Evolutionary conservation across 2,329 filamentous ascomycete genomes (phyloP).

Genomic region (Ophioceras dolichostomum): DNA sequence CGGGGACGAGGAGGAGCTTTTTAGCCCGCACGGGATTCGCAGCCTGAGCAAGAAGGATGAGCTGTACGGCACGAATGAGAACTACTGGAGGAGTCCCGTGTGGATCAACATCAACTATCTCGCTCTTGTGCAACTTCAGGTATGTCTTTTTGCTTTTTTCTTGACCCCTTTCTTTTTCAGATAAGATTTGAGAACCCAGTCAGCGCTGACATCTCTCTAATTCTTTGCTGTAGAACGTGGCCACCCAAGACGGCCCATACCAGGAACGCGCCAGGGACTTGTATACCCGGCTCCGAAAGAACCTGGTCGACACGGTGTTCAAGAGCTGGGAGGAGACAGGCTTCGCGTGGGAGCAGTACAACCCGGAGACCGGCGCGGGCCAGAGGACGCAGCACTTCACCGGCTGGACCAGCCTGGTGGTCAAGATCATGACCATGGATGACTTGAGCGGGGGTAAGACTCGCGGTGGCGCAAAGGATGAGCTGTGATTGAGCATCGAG

Average conservation of each 20-base stretch:
- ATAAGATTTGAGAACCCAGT: too few relatives aligned
- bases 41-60: conserved; percentile 76
- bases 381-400: conserved; percentile 97
- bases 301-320: conserved; percentile 82
- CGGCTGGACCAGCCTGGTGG: conserved; percentile 95
- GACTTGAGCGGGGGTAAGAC: conserved; percentile 34
- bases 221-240: conserved; percentile 40
- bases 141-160: conserved; percentile 31
- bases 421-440: conserved; percentile 95
- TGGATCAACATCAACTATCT: conserved; percentile 98
- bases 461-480: conserved; percentile 25
- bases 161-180: background rate
- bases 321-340: conserved; percentile 80
- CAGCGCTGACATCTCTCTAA: too few relatives aligned
- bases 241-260: conserved; percentile 54
- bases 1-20: conserved; percentile 72
- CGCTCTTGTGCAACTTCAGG: conserved; percentile 63
- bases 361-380: conserved; percentile 83
- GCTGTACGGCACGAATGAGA: conserved; percentile 82
- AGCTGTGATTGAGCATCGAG: conserved; percentile 26
- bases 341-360: conserved; percentile 98
- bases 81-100: conserved; percentile 91
- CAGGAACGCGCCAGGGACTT: conserved; percentile 55
- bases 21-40: conserved; percentile 77
- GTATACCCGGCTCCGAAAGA: conserved; percentile 67